Evolutionary conservation across 1,139 yeast genomes (phyloP), one percentile per base, ranked within the genome.

Genomic region (Suhomyces choctaworum): DNA sequence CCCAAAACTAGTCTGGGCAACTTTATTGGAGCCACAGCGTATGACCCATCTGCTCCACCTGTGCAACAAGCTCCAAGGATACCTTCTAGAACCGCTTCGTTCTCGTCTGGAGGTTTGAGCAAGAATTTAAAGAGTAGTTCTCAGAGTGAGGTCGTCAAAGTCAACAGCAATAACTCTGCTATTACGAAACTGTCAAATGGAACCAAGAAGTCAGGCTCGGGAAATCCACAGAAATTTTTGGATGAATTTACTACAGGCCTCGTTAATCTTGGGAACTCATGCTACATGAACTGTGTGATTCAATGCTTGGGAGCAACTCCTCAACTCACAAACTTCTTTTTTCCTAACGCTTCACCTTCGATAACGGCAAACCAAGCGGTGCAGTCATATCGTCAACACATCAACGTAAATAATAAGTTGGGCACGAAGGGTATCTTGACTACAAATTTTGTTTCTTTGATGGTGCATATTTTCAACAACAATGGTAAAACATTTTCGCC

Each of bases 281-380:
- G 98, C 59, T 92, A 92, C 58, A 83, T 92, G 82, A 92, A 92
- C 59, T 86, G 96, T 51, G 76, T 92, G 39, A 61, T 92, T 12
- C 98, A 92, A 59, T 90, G 97, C 54, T 63, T 92, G 23, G 74
- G 62, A 5, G 76, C 65, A 8, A 70, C 64, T 16, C 73, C 67
- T 27, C 78, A 61, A 46, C 60, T 64, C 32, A 66, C 64, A 16
- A 63, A 47, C 39, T 76, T 65, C 42, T 68, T 69, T 46, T 66
- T 67, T 43, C 70, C 73, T n/a, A 40, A 29, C 25, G 29, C 39
- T 21, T 37, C 37, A 9, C 37, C 43, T 11, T 15, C 31, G 9
- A 32, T 34, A 22, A 38, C 15, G 32, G 26, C 31, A n/a, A 32
- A 60, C 4, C 31, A 47, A 1, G 48, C 54, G 23, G 35, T 51